Conservation (phyloP, 257 asterid species). For the Paraleonurus japonicus region DNA sequence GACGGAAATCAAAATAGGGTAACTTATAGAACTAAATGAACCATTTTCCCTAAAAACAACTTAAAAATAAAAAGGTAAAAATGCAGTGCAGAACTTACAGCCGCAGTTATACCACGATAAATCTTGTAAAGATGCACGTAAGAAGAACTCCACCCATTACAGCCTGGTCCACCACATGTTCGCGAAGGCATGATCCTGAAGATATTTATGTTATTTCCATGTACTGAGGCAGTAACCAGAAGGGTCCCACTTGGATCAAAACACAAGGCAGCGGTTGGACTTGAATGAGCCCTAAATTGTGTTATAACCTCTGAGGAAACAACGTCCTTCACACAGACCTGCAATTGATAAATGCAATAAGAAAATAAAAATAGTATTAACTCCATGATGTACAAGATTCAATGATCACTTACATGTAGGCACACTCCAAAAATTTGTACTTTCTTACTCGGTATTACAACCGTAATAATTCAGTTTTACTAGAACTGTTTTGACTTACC, state of each 20-base stretch:
- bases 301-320: conserved; percentile 56
- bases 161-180: conserved; percentile 36
- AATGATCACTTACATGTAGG: neutral
- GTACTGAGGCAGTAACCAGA: conserved; percentile 71
- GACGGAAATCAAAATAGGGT: too few species aligned
- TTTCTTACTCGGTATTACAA: conserved; percentile 35
- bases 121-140: conserved; percentile 71
- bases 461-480: conserved; percentile 9
- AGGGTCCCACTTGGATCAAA: conserved; percentile 78
- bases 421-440: neutral
- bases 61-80: neutral
- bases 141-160: conserved; percentile 54
- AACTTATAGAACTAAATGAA: too few species aligned
- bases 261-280: conserved; percentile 71
- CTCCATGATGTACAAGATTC: neutral
- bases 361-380: neutral
- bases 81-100: conserved; percentile 48
- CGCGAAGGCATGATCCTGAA: conserved; percentile 59
- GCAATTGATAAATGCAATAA: conserved; percentile 20
- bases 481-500: neutral
- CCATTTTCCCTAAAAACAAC: too few species aligned
- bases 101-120: conserved; percentile 68
- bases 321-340: conserved; percentile 68
- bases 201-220: conserved; percentile 61
- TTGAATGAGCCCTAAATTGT: conserved; percentile 75